Conservation (phyloP, 768 basidiomycete species). For the Calocybe cyanea region DNA sequence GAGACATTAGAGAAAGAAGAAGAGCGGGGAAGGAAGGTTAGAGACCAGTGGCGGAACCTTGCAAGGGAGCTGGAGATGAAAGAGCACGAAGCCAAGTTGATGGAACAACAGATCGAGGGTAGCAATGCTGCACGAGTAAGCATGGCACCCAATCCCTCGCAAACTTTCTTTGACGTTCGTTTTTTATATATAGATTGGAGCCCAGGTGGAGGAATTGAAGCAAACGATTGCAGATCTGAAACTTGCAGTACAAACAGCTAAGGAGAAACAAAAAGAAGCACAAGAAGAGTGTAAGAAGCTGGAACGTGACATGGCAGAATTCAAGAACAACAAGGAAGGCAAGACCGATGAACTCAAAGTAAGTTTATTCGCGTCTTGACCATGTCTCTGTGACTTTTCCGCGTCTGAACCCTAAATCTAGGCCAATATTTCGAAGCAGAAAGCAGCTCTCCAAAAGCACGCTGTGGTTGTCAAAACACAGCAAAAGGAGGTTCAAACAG, state of each 20-base stretch:
- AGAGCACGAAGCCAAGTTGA: constrained; percentile 76
- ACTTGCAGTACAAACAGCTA: constrained; percentile 55
- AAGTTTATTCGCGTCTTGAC: constrained; percentile 10
- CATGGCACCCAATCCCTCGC: constrained; percentile 1
- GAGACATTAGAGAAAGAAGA: constrained; percentile 54
- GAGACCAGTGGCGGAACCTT: constrained; percentile 59
- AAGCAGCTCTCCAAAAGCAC: constrained; percentile 77
- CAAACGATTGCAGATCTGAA: constrained; percentile 56
- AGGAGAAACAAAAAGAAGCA: constrained; percentile 74
- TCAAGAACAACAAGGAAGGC: constrained; percentile 98
- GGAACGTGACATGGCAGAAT: constrained; percentile 96
- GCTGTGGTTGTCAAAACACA: constrained; percentile 76
- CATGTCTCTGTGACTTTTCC: background rate
- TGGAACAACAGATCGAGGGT: constrained; percentile 81
- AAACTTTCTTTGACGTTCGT: background rate
- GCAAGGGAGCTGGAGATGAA: constrained; percentile 81
- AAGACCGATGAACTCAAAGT: constrained; percentile 95
- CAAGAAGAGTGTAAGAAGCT: constrained; percentile 79
- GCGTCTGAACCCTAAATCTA: constrained; percentile 21
- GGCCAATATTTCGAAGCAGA: constrained; percentile 79
- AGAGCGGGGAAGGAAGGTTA: constrained; percentile 40
- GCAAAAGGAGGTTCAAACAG: constrained; percentile 89
- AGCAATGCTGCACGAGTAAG: constrained; percentile 88
- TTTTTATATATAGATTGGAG: constrained; percentile 54
- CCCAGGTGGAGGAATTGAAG: constrained; percentile 74